These are phyloP conservation scores for Geotrichum bryndzae DNA, from an alignment of 1,139 yeast genomes.

Conservation along the genomic window DNA sequence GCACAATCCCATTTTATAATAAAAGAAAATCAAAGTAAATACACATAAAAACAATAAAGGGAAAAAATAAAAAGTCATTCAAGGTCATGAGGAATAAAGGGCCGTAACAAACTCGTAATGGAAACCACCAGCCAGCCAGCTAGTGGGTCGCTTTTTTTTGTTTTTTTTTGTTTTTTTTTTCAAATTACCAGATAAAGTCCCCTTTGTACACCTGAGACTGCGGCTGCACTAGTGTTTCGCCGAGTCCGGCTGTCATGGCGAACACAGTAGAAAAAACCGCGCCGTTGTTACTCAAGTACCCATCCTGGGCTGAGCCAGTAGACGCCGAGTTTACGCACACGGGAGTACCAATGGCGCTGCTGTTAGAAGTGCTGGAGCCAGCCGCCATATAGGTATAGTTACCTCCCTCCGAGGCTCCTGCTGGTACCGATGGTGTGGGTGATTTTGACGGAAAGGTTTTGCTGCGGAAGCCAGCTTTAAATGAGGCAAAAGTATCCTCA, in stretches of 20 bases:
- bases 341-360: neutral
- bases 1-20: neutral
- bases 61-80: neutral
- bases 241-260: neutral
- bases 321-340: neutral
- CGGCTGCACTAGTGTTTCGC: neutral
- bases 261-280: neutral
- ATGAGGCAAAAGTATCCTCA: neutral
- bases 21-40: neutral
- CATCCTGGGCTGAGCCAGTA: neutral
- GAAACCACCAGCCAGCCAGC: neutral
- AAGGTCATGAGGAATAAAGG: neutral
- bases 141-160: neutral
- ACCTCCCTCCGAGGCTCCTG: neutral
- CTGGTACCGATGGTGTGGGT: neutral
- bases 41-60: neutral
- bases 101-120: neutral
- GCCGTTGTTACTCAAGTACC: neutral
- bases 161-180: neutral
- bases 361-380: neutral
- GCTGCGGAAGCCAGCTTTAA: conserved; percentile 1
- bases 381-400: conserved; percentile 6
- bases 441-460: neutral
- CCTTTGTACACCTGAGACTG: neutral
- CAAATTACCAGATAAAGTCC: conserved; percentile 5